These are phyloP conservation scores for Herpotrichia juniperi DNA, from an alignment of 2,329 filamentous ascomycete genomes.

Conservation along the genomic window DNA sequence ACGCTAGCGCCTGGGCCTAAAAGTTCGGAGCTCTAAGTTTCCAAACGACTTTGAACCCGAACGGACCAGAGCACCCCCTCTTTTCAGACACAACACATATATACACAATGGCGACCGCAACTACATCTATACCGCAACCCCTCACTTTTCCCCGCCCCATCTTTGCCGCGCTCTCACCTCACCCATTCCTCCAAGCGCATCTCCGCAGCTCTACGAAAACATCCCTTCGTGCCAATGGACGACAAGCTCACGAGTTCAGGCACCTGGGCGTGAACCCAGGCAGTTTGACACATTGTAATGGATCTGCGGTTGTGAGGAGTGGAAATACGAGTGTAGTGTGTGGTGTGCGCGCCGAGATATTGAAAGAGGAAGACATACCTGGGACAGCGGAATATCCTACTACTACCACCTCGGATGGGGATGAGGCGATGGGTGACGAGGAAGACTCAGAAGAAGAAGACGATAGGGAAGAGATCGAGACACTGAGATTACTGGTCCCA, in stretches of 20 bases:
- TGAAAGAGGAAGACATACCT: conserved; percentile 76
- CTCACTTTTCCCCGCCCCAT: conserved; percentile 67
- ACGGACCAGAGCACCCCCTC: conserved; percentile 1
- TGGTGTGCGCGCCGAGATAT: conserved; percentile 84
- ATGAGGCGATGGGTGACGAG: conserved; percentile 10
- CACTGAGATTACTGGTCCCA: conserved; percentile 78
- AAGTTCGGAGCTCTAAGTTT: conserved; percentile 2
- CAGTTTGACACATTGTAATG: conserved; percentile 86
- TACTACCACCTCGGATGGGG: conserved; percentile 16
- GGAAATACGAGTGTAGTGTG: conserved; percentile 96
- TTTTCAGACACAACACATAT: background rate
- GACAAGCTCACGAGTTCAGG: conserved; percentile 72
- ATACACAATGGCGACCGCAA: conserved; percentile 28
- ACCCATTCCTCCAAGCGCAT: conserved; percentile 88
- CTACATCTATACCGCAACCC: conserved; percentile 24
- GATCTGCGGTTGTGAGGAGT: conserved; percentile 83
- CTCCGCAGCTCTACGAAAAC: conserved; percentile 58
- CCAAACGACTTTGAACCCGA: background rate
- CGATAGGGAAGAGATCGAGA: conserved; percentile 47
- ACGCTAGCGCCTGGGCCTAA: conserved; percentile 9
- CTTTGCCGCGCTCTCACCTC: conserved; percentile 88
- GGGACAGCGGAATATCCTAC: conserved; percentile 55
- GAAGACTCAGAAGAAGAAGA: conserved; percentile 21
- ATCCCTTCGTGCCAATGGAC: conserved; percentile 78
- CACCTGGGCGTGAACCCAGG: conserved; percentile 78